phyloP scores from a whole-genome alignment of 106 monocot genomes.

The Acorus calamus region DNA sequence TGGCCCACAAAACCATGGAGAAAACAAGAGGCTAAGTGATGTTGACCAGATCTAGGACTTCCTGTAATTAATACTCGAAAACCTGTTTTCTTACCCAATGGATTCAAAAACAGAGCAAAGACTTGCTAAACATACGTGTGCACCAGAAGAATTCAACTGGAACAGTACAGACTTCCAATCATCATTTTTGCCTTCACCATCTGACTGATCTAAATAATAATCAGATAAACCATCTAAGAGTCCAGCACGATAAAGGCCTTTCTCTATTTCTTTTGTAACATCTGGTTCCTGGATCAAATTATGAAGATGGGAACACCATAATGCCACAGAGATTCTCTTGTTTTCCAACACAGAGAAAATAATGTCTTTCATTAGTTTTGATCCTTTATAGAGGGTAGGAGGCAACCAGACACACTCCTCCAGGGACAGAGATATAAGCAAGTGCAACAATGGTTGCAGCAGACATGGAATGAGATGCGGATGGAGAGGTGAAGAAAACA shows the following conservation, averaged over 20 bases:
- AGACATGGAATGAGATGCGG: conserved; percentile 51
- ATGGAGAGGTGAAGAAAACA: conserved; percentile 60
- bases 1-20: conserved; percentile 71
- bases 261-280: conserved; percentile 43
- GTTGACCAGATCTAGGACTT: conserved; percentile 65
- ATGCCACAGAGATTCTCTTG: conserved; percentile 21
- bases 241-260: conserved; percentile 42
- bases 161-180: conserved; percentile 17
- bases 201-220: conserved; percentile 12
- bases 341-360: conserved; percentile 47
- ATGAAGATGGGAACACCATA: conserved; percentile 52
- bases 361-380: conserved; percentile 25
- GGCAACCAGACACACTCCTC: conserved; percentile 85
- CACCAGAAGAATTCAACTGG: conserved; percentile 17
- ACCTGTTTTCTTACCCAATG: conserved; percentile 27
- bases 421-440: conserved; percentile 46
- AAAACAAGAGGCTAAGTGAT: conserved; percentile 61
- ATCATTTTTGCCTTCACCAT: conserved; percentile 8
- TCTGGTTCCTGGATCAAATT: conserved; percentile 37
- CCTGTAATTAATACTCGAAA: conserved; percentile 73
- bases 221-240: conserved; percentile 32
- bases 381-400: conserved; percentile 42
- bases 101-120: conserved; percentile 6
- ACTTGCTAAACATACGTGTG: conserved; percentile 4
- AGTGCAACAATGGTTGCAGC: conserved; percentile 34